Percentiles rank a stretch among this genome's conserved stretches.
phyloP scores from a whole-genome alignment of 2,329 filamentous ascomycete genomes.

The Orbilia brochopaga region DNA sequence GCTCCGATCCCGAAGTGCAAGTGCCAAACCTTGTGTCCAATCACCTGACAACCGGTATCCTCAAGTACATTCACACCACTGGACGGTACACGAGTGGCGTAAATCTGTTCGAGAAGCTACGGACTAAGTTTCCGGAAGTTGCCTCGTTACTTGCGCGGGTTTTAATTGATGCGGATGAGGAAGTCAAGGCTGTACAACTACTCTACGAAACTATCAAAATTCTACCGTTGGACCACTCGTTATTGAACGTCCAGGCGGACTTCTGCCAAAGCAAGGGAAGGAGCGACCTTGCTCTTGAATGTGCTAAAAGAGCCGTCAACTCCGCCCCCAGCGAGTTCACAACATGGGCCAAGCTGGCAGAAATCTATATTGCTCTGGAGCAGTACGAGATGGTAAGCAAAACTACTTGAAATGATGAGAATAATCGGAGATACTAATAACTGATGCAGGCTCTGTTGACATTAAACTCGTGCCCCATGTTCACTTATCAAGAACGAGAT shows the following conservation, averaged over 20 bases:
- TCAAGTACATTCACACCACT: slow-evolving; percentile 94
- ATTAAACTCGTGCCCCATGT: slow-evolving; percentile 98
- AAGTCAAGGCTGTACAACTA: slow-evolving; percentile 90
- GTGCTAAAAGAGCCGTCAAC: slow-evolving; percentile 91
- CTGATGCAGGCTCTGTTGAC: slow-evolving; percentile 76
- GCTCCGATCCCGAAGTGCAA: slow-evolving; percentile 95
- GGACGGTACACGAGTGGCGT: slow-evolving; percentile 93
- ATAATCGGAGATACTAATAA: slow-evolving; percentile 5
- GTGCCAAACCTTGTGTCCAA: slow-evolving; percentile 97
- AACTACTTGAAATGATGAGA: background rate
- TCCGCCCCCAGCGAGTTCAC: slow-evolving; percentile 96
- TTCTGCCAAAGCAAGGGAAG: slow-evolving; percentile 90
- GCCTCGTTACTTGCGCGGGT: slow-evolving; percentile 90
- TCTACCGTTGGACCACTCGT: slow-evolving; percentile 94
- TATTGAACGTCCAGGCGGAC: slow-evolving; percentile 90
- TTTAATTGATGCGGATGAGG: slow-evolving; percentile 91
- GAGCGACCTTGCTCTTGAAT: slow-evolving; percentile 84
- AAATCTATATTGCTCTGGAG: slow-evolving; percentile 91
- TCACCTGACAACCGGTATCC: slow-evolving; percentile 79
- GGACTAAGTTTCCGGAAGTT: slow-evolving; percentile 87
- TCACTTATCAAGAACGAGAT: slow-evolving; percentile 99
- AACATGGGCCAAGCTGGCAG: slow-evolving; percentile 91
- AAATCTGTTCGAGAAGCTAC: slow-evolving; percentile 95
- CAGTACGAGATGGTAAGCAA: slow-evolving; percentile 74
- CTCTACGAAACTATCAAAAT: slow-evolving; percentile 88